These are phyloP conservation scores for Citrus hindsii DNA, from an alignment of 345 rosid species.

Conservation along the genomic window DNA sequence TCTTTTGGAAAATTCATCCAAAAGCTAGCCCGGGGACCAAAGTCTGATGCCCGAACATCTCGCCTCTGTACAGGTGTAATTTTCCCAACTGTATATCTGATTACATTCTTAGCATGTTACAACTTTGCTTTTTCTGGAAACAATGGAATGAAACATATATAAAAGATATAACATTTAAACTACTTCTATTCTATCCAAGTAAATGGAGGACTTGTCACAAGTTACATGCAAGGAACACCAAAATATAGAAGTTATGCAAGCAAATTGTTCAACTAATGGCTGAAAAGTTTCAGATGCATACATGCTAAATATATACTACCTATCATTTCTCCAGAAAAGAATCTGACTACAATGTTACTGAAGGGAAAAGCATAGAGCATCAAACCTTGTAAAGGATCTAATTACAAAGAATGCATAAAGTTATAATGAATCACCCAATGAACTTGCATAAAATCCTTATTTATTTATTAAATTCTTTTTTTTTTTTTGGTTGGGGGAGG, in stretches of 20 bases:
- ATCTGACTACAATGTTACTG: background rate
- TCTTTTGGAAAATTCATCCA: constrained; percentile 95
- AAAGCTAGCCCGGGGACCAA: constrained; percentile 93
- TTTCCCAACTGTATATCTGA: constrained; percentile 96
- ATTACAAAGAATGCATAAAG: background rate
- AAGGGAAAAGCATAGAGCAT: constrained; percentile 1
- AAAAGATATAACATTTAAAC: background rate
- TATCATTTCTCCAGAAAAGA: background rate
- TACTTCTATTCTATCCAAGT: background rate
- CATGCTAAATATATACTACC: background rate
- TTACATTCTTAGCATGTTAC: constrained; percentile 16
- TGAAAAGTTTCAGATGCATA: background rate
- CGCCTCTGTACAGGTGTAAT: constrained; percentile 92
- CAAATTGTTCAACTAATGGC: background rate
- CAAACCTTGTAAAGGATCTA: background rate
- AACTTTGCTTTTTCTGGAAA: constrained; percentile 3
- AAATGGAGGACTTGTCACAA: background rate
- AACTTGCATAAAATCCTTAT: background rate
- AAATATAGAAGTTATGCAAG: background rate
- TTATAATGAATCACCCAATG: constrained; percentile 1
- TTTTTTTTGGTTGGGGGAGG: too few relatives aligned
- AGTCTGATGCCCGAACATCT: constrained; percentile 84
- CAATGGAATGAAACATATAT: background rate
- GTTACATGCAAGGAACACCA: background rate
- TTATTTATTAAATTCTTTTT: too few relatives aligned